These are phyloP conservation scores for Scheffersomyces parashehatae DNA, from an alignment of 1,139 yeast genomes.

Conservation along the genomic window DNA sequence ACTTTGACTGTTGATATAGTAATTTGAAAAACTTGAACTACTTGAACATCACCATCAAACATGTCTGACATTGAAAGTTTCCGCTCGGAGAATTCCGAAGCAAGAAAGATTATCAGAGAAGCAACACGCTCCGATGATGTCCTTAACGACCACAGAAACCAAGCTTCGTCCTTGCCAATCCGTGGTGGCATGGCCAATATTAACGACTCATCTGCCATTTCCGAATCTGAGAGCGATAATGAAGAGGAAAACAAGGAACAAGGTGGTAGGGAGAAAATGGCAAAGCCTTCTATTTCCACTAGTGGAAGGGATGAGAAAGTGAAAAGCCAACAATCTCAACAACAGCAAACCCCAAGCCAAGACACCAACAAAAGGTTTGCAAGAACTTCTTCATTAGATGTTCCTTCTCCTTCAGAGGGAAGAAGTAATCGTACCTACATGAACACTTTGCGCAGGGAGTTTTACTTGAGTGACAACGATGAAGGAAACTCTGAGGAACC, in stretches of 20 bases:
- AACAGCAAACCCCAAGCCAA: not conserved
- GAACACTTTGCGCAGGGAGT: conserved; percentile 20
- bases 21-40: too few relatives aligned
- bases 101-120: conserved; percentile 24
- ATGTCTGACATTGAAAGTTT: conserved; percentile 53
- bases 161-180: conserved; percentile 45
- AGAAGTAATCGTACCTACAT: conserved; percentile 7
- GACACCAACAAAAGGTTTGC: not conserved
- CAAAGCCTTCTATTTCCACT: not conserved
- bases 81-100: conserved; percentile 33
- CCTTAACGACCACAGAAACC: conserved; percentile 59
- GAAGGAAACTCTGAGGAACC: conserved; percentile 24
- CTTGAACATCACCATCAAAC: not conserved
- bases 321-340: too few relatives aligned
- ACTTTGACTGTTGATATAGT: too few relatives aligned
- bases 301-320: not conserved
- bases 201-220: conserved; percentile 9
- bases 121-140: conserved; percentile 46
- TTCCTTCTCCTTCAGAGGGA: conserved; percentile 7
- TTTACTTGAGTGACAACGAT: conserved; percentile 26
- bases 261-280: too few relatives aligned
- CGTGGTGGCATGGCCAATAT: conserved; percentile 14
- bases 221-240: conserved; percentile 12
- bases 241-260: conserved; percentile 8
- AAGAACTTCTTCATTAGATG: not conserved